Conservation (phyloP, 1,284 basidiomycete species). For the Trichosporon sp. region DNA sequence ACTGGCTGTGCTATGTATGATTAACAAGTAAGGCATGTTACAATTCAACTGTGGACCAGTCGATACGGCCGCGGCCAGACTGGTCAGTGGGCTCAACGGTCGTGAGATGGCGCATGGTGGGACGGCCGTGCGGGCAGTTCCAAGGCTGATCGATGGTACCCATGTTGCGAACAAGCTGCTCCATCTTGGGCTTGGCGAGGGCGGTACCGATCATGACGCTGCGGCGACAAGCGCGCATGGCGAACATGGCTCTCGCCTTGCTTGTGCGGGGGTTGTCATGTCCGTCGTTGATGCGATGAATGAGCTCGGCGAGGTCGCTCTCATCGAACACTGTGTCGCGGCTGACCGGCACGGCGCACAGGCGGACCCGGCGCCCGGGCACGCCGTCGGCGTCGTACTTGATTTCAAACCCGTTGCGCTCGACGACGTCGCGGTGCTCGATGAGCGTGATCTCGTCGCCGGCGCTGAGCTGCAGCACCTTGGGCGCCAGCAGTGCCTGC, state of each 20-base stretch:
- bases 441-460: slow-evolving; percentile 83
- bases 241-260: slow-evolving; percentile 95
- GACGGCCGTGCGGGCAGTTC: slow-evolving; percentile 94
- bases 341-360: slow-evolving; percentile 84
- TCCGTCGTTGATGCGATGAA: slow-evolving; percentile 74
- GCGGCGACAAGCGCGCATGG: slow-evolving; percentile 88
- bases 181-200: slow-evolving; percentile 73
- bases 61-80: slow-evolving; percentile 3
- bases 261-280: slow-evolving; percentile 75
- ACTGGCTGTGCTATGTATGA: not conserved
- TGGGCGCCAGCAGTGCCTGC: slow-evolving; percentile 63
- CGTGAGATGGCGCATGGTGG: slow-evolving; percentile 83
- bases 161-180: slow-evolving; percentile 84
- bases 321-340: slow-evolving; percentile 75
- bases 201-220: slow-evolving; percentile 95
- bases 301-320: slow-evolving; percentile 83
- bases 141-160: slow-evolving; percentile 94
- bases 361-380: slow-evolving; percentile 57
- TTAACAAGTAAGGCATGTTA: not conserved
- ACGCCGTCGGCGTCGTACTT: slow-evolving; percentile 54
- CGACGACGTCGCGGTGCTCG: slow-evolving; percentile 77
- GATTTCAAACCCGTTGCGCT: slow-evolving; percentile 83
- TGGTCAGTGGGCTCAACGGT: slow-evolving; percentile 10
- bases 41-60: slow-evolving; percentile 2
- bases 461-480: slow-evolving; percentile 81